phyloP scores from a whole-genome alignment of 371 early-diverging fungal genomes.

The Mortierella sp. region DNA sequence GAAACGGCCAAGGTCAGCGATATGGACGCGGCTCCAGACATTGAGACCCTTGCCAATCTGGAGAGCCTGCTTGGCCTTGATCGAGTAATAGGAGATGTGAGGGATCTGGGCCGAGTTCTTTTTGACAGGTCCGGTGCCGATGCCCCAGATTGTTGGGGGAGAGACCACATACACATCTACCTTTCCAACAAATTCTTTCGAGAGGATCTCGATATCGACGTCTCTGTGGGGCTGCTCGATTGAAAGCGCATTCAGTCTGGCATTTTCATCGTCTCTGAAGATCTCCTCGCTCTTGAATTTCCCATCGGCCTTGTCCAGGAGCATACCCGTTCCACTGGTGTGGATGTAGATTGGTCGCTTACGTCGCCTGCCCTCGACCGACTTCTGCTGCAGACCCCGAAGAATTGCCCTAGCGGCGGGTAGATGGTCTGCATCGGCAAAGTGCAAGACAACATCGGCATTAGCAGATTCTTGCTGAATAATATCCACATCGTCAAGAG shows the following conservation, averaged over 20 bases:
- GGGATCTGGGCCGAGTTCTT: slow-evolving; percentile 49
- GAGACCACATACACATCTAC: slow-evolving; percentile 52
- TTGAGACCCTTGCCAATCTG: slow-evolving; percentile 50
- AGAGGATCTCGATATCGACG: slow-evolving; percentile 44
- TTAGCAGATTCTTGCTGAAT: slow-evolving; percentile 35
- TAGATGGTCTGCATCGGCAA: slow-evolving; percentile 53
- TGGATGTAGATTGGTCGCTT: slow-evolving; percentile 47
- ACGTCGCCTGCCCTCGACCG: slow-evolving; percentile 15
- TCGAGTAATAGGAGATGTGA: slow-evolving; percentile 14
- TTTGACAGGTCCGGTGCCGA: slow-evolving; percentile 47
- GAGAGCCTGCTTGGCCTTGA: slow-evolving; percentile 26
- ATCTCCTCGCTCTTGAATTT: slow-evolving; percentile 19
- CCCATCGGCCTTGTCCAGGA: slow-evolving; percentile 40
- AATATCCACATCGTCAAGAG: slow-evolving; percentile 34
- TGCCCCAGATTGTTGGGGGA: slow-evolving; percentile 50
- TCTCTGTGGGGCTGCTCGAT: slow-evolving; percentile 41
- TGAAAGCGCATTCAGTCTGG: slow-evolving; percentile 26
- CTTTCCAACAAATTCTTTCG: slow-evolving; percentile 11
- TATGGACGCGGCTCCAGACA: slow-evolving; percentile 52
- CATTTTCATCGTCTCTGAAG: slow-evolving; percentile 44
- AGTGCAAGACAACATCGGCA: slow-evolving; percentile 48
- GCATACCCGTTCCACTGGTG: slow-evolving; percentile 51
- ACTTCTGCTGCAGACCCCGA: slow-evolving; percentile 34
- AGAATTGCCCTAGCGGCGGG: slow-evolving; percentile 44
- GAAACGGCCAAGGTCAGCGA: slow-evolving; percentile 46